phyloP scores from a whole-genome alignment of 345 rosid species.

The Geranium rotundifolium region DNA sequence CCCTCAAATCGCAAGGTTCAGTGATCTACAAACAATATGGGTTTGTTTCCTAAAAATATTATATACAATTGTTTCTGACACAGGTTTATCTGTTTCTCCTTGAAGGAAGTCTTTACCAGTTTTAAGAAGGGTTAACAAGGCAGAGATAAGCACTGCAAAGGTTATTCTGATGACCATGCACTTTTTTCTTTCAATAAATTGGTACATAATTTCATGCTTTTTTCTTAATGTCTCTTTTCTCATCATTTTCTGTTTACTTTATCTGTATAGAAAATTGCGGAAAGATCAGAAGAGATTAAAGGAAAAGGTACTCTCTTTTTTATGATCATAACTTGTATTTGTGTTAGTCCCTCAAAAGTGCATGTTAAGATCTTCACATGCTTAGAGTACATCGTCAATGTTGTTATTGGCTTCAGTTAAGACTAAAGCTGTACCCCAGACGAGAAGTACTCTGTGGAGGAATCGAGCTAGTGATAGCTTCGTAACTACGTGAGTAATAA shows the following conservation, averaged over 20 bases:
- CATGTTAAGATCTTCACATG: neutral
- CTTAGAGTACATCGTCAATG: neutral
- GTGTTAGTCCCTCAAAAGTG: neutral
- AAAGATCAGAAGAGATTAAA: conserved; percentile 16
- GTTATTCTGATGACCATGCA: conserved; percentile 5
- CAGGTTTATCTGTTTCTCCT: conserved; percentile 9
- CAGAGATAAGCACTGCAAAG: conserved; percentile 16
- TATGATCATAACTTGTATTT: conserved; percentile 8
- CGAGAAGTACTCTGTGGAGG: conserved; percentile 28
- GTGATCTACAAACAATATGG: neutral
- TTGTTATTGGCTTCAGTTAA: conserved; percentile 34
- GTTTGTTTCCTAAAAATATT: neutral
- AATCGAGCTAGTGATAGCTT: conserved; percentile 35
- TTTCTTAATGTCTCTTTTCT: neutral
- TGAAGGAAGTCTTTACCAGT: conserved; percentile 49
- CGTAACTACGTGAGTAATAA: conserved; percentile 32
- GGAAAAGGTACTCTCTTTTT: conserved; percentile 14
- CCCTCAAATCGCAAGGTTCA: neutral
- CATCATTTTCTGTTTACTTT: neutral
- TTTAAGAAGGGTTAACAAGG: conserved; percentile 20
- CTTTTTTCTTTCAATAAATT: neutral
- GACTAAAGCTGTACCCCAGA: conserved; percentile 21
- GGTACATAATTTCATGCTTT: neutral
- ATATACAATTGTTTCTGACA: conserved; percentile 5
- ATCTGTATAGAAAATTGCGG: conserved; percentile 22